phyloP scores from a whole-genome alignment of 345 rosid species.

The Erodium maritimum region DNA sequence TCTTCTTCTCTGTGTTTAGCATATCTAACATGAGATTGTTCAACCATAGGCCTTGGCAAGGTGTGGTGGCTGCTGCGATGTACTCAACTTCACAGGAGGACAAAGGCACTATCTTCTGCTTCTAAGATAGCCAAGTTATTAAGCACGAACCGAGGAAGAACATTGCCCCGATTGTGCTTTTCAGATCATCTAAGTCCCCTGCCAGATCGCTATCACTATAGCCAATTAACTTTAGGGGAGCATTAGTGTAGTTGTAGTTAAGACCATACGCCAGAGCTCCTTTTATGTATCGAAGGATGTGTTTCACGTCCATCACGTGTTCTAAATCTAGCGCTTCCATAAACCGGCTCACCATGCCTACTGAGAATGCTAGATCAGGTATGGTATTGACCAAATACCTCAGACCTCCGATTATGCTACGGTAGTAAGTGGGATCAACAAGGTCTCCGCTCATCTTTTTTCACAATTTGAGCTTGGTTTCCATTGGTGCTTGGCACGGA shows the following conservation, averaged over 20 bases:
- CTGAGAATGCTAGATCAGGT: not conserved
- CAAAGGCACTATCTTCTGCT: not conserved
- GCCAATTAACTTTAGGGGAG: not conserved
- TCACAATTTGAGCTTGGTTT: no score
- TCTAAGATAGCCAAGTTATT: no score
- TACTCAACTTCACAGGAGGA: constrained; percentile 3
- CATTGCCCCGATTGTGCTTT: constrained; percentile 2
- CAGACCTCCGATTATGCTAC: no score
- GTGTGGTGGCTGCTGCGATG: not conserved
- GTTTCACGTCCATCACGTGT: constrained; percentile 1
- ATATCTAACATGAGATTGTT: no score
- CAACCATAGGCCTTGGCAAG: not conserved
- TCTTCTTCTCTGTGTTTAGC: no score
- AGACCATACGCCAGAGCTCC: no score
- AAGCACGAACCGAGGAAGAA: no score
- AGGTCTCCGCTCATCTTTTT: no score
- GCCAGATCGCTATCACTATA: constrained; percentile 4
- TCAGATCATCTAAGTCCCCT: not conserved
- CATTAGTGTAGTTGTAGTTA: not conserved
- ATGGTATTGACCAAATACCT: constrained; percentile 1
- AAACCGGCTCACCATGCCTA: not conserved
- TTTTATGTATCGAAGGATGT: not conserved
- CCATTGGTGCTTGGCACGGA: no score
- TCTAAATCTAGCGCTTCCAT: not conserved
- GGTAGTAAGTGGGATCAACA: no score